Evolutionary conservation across 148 eudicot species (phyloP).

Genomic region (Rhododendron molle): DNA sequence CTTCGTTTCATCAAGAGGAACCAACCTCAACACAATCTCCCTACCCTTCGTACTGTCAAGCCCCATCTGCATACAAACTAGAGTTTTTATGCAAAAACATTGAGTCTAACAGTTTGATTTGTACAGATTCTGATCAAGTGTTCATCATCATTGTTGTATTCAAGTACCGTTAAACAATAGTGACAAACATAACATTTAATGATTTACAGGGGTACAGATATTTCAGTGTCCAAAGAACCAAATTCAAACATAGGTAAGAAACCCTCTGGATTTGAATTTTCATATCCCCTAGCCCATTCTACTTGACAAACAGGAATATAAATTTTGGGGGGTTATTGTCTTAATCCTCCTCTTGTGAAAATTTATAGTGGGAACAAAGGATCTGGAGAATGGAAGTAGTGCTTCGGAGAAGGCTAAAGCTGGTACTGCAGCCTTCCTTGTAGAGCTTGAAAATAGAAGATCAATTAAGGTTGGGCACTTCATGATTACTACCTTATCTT

Average conservation of each 20-base stretch:
- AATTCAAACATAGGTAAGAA: constrained; percentile 19
- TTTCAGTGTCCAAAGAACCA: constrained; percentile 21
- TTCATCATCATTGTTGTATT: not conserved
- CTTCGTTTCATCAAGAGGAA: not conserved
- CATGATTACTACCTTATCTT: not conserved
- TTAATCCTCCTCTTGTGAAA: not conserved
- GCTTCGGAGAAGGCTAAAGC: constrained; percentile 37
- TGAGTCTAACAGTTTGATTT: not conserved
- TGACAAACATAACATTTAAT: not conserved
- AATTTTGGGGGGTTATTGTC: not conserved
- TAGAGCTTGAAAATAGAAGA: constrained; percentile 67
- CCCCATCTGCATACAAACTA: not conserved
- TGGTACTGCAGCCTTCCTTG: constrained; percentile 73
- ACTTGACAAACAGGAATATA: not conserved
- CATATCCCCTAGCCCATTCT: not conserved
- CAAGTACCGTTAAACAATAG: not conserved
- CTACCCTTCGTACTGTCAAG: not conserved
- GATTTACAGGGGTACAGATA: constrained; percentile 33
- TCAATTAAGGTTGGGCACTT: constrained; percentile 57
- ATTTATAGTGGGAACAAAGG: constrained; percentile 10
- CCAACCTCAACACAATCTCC: not conserved
- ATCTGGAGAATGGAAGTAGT: constrained; percentile 40
- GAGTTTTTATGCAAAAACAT: not conserved
- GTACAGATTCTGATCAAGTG: not conserved
- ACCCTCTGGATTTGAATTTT: constrained; percentile 3